Percentiles rank a stretch among this genome's conserved stretches.
Evolutionary conservation across 352 stramenopile species (phyloP).

Genomic region (Phytopythium ostracodes): DNA sequence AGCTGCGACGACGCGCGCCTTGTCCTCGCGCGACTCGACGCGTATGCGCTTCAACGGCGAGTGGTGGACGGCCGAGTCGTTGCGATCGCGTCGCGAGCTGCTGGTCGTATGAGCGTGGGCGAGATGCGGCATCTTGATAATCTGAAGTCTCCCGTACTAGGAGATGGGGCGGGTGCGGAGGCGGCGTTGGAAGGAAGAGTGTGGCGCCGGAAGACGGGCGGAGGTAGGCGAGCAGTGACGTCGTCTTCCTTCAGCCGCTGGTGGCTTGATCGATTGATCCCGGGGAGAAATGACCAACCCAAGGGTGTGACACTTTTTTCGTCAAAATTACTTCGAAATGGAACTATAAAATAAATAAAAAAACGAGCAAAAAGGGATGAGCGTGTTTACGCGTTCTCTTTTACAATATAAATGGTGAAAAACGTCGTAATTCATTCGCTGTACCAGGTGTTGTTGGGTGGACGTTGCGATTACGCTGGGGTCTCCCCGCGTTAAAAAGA

Average conservation of each 20-base stretch:
- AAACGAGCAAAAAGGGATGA: too few species aligned
- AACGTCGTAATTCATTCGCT: too few species aligned
- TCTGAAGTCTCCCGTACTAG: neutral
- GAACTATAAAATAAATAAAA: too few species aligned
- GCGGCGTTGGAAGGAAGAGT: neutral
- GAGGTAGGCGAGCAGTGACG: too few species aligned
- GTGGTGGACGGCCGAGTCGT: neutral
- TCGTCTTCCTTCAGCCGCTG: neutral
- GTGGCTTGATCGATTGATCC: neutral
- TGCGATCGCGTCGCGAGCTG: neutral
- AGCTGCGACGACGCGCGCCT: neutral
- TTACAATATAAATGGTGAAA: too few species aligned
- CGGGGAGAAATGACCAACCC: neutral
- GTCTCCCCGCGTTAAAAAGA: neutral
- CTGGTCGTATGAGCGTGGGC: neutral
- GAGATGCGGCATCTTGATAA: neutral
- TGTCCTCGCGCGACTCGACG: neutral
- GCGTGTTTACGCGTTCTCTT: too few species aligned
- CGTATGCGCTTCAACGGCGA: constrained; percentile 2
- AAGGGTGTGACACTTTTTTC: neutral
- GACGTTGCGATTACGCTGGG: neutral
- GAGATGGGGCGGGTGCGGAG: neutral
- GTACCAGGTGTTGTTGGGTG: neutral
- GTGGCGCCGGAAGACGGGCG: neutral
- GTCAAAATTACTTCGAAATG: neutral